Conservation (phyloP, 1,284 basidiomycete genomes). For the Lentinula novae-zelandiae region DNA sequence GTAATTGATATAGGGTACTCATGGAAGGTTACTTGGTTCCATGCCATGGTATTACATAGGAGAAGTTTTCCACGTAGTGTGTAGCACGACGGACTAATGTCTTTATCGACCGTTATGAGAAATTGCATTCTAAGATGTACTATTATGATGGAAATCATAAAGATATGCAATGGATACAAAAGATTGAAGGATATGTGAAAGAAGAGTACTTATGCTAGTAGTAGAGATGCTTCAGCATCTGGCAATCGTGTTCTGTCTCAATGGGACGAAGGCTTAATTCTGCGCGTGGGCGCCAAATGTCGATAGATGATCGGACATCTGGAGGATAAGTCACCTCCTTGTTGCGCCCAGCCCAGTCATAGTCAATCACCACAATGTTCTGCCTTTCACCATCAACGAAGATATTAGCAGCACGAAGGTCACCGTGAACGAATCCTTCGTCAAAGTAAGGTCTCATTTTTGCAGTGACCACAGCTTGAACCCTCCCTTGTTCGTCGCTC, state of each 20-base stretch:
- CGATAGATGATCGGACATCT: neutral
- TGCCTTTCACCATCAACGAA: neutral
- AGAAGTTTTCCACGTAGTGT: too few relatives aligned
- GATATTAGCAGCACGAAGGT: slow-evolving; percentile 2
- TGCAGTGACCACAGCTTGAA: neutral
- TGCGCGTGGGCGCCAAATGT: neutral
- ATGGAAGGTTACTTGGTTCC: too few relatives aligned
- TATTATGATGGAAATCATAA: too few relatives aligned
- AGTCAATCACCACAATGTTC: slow-evolving; percentile 5
- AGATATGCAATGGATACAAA: too few relatives aligned
- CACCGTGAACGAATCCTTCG: neutral
- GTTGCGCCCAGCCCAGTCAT: slow-evolving; percentile 7
- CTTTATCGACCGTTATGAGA: too few relatives aligned
- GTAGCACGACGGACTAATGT: too few relatives aligned
- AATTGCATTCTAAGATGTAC: too few relatives aligned
- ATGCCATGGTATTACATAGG: too few relatives aligned
- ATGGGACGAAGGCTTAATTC: neutral
- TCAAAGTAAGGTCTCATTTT: neutral
- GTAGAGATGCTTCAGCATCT: neutral
- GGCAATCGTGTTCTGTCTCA: neutral
- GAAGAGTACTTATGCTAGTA: neutral
- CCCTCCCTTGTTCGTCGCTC: neutral
- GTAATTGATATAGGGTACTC: too few relatives aligned
- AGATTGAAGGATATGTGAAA: too few relatives aligned
- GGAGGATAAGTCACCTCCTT: neutral